Evolutionary conservation across 495 filamentous ascomycete species (phyloP), one percentile per base, ranked within the genome.

Genomic region (Terfezia claveryi): DNA sequence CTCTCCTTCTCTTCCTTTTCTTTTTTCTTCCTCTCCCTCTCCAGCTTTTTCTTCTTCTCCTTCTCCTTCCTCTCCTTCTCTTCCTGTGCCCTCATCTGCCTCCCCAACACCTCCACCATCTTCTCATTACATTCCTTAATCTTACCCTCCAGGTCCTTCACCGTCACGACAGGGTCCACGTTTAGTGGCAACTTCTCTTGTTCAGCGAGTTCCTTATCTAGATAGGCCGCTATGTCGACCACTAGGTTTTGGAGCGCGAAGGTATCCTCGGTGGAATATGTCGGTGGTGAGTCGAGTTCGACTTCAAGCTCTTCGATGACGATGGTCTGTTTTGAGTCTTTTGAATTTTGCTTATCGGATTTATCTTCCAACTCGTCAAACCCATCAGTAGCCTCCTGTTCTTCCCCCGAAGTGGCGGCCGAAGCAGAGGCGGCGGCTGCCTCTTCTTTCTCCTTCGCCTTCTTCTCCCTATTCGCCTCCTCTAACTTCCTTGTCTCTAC

Each of bases 51-150:
- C 9, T 64, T 59, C 53, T 58, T 62, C 50, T 68, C 66, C 53
- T 65, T 68, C 53, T 65, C 38, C 67, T 77, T 79, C 70, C 75
- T 78, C 23, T 63, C 67, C 58, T 70, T 66, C 46, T 67, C 60
- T 57, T 76, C 71, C 57, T 73, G 73, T 55, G 77, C 72, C 51
- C 72, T 75, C 60, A 87, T 79, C 62, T 79, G 80, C 73, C 78
- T 81, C 73, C 81, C 74, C 50, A 83, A 71, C 49, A 88, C 72
- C 53, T 83, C 79, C 62, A 83, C 72, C 49, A 83, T 77, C 6
- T 75, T 74, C 52, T 77, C 73, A 62, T 79, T 76, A 23, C 88
- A 68, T 67, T 77, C 71, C 61, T 78, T 73, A 8, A 76, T 69
- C 62, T 76, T 76, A 11, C 75, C 65, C 58, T 67, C 51, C 23